Conservation (phyloP, 2,329 filamentous ascomycete genomes). For the Penicillium sp. region DNA sequence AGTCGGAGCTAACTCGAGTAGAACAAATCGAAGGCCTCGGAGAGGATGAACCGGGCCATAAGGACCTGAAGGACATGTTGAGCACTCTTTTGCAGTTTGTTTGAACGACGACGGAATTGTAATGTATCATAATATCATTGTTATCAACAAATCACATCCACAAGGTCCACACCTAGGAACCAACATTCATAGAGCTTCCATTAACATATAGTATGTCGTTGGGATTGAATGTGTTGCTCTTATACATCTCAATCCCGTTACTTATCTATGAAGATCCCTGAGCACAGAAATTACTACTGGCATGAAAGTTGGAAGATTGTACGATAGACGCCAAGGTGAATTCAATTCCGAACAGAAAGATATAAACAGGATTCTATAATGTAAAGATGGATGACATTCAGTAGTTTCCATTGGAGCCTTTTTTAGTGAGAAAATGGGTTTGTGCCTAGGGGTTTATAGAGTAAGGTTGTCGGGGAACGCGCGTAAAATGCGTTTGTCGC, state of each 20-base stretch:
- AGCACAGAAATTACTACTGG: no score
- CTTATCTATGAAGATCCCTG: no score
- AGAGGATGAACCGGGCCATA: slow-evolving; percentile 54
- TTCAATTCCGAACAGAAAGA: no score
- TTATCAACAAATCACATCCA: background rate
- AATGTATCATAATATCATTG: background rate
- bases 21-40: slow-evolving; percentile 63
- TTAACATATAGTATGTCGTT: background rate
- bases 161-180: background rate
- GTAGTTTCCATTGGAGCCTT: no score
- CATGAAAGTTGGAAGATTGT: no score
- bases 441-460: no score
- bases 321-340: no score
- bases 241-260: background rate
- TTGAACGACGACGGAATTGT: slow-evolving; percentile 13
- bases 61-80: slow-evolving; percentile 62
- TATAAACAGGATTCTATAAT: no score
- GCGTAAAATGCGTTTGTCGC: background rate
- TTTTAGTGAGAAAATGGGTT: no score
- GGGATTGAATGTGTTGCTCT: background rate
- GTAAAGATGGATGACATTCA: no score
- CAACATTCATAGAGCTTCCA: background rate
- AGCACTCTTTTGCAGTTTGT: slow-evolving; percentile 53
- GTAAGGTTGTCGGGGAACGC: no score
- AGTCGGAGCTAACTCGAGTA: slow-evolving; percentile 22